Conservation (phyloP, 257 asterid genomes). For the Solanum bulbocastanum region DNA sequence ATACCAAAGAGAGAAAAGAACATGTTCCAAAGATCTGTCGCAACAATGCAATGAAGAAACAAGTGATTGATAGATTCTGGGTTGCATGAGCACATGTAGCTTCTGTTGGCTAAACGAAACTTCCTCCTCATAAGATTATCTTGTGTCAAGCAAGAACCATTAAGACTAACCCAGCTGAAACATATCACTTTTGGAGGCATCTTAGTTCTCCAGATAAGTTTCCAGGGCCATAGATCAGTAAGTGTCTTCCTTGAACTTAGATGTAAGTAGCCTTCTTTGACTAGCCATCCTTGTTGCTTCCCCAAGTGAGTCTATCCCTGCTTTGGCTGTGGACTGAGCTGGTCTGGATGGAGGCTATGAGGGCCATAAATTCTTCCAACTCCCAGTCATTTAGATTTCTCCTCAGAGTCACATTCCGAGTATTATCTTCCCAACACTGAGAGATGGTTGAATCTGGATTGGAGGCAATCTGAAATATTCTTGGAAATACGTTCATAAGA, state of each 20-base stretch:
- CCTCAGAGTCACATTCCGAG: neutral
- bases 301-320: neutral
- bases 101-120: neutral
- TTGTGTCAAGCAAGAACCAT: neutral
- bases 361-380: neutral
- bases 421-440: neutral
- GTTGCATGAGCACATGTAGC: neutral
- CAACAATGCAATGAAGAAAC: neutral
- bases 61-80: neutral
- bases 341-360: neutral
- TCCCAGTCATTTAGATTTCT: neutral
- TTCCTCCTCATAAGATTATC: neutral
- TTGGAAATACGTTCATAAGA: neutral
- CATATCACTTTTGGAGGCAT: neutral
- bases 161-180: neutral
- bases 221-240: neutral
- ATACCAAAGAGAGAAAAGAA: neutral
- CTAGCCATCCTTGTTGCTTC: neutral
- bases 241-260: neutral
- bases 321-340: neutral
- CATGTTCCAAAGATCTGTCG: neutral
- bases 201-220: neutral
- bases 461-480: neutral
- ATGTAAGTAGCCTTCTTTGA: neutral
- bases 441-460: neutral